Conservation (phyloP, 177 flowering plant genomes). For the Telopea speciosissima region DNA sequence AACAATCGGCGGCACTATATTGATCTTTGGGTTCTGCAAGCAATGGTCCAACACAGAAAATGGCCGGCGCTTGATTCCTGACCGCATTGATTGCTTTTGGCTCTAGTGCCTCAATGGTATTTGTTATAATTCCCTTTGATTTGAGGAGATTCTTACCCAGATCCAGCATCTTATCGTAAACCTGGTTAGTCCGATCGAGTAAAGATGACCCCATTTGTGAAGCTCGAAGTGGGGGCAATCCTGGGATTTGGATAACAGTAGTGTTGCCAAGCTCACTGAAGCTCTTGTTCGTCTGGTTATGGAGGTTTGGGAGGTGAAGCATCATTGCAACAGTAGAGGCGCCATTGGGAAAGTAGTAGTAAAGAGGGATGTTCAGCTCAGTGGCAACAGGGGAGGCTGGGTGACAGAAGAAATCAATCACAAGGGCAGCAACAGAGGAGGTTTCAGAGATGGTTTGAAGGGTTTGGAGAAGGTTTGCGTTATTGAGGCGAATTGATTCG, state of each 20-base stretch:
- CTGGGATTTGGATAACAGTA: not conserved
- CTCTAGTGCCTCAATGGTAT: conserved; percentile 11
- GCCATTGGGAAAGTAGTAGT: conserved; percentile 9
- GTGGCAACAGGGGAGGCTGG: not conserved
- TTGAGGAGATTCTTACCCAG: not conserved
- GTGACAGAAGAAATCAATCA: conserved; percentile 2
- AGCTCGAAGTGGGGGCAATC: conserved; percentile 6
- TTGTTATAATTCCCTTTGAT: not conserved
- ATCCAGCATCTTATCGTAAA: conserved; percentile 1
- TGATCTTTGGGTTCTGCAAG: no score
- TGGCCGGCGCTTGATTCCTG: conserved; percentile 11
- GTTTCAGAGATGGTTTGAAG: conserved; percentile 11
- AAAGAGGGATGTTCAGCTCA: conserved; percentile 13
- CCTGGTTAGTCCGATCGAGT: not conserved
- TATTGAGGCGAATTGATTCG: not conserved
- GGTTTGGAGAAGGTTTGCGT: conserved; percentile 2
- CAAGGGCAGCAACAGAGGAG: conserved; percentile 2
- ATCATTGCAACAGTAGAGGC: conserved; percentile 5
- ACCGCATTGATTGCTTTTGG: conserved; percentile 11
- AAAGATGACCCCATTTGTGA: conserved; percentile 1
- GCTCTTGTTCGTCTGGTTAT: not conserved
- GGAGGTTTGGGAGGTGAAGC: conserved; percentile 8
- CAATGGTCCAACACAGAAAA: not conserved
- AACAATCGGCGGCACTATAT: no score
- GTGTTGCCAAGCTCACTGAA: conserved; percentile 7